Base-by-base conservation (phyloP, 2,329 filamentous ascomycete species). In the Rhytidhysteron rufulum region DNA sequence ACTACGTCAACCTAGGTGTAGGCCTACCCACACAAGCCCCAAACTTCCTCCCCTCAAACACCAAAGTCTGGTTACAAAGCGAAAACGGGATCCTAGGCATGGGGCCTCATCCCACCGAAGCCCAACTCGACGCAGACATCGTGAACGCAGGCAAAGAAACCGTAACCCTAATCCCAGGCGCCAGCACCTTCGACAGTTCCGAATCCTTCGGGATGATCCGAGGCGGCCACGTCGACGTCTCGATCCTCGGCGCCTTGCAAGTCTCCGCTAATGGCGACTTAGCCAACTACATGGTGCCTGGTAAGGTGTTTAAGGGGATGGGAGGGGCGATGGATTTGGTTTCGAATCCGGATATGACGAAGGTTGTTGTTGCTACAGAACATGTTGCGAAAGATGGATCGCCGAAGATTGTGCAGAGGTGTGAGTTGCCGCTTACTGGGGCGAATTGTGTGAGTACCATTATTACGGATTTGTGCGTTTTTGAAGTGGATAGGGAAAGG, bases 121-220 rank as follows among this genome's bases (percentile, higher is more conserved):
- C 86, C 30, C 65, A 79, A 50, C 85, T 94, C 68, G 88, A 95
- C 55, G 73, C 88, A 2, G 89, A 95, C 66, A 78, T 95, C 34
- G 90, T 95, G 75, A 95, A 95, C 61, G 89, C 88, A 9, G 88
- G 88, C 53, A 95, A 95, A 70, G 88, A 95, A 73, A 95, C 88
- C 1, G 88, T 95, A 5, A 94, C 88, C 1, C 78, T 95, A 34
- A 79, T 84, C 31, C 82, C 84, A 4, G 88, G 89, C 34, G 88
- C 88, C 2, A 76, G 86, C 7, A 82, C 85, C 39, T 95, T 95
- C 55, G 88, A 88, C 51, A 87, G 82, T 52, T 86, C 91, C 57
- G 88, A 95, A 71, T 88, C 84, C 54, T 95, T 95, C 60, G 88
- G 87, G 60, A 95, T 95, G 88, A 94, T 95, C 67, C 82, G 89